phyloP scores from a whole-genome alignment of 495 filamentous ascomycete species.

The Aspergillus cavernicola region DNA sequence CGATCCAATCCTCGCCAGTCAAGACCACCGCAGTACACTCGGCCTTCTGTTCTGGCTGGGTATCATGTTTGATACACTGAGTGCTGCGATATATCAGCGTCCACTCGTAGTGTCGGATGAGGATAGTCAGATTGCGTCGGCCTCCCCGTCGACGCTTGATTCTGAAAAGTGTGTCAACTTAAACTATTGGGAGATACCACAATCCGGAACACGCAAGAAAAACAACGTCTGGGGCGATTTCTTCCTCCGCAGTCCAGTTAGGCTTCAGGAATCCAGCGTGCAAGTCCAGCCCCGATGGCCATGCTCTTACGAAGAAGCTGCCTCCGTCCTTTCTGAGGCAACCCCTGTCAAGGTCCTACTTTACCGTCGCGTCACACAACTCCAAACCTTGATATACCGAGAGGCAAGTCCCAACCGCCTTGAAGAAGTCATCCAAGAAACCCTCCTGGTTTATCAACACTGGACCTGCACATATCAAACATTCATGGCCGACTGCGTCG shows the following conservation, averaged over 20 bases:
- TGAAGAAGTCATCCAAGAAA: not conserved
- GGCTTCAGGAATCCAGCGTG: not conserved
- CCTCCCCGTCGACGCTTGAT: not conserved
- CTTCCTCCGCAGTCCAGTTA: not conserved
- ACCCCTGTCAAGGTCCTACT: slow-evolving; percentile 3
- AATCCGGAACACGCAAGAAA: not conserved
- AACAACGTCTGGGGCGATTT: not conserved
- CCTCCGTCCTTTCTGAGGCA: not conserved
- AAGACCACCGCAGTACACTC: not conserved
- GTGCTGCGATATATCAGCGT: slow-evolving; percentile 1
- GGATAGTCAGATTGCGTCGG: not conserved
- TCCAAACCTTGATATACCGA: slow-evolving; percentile 1
- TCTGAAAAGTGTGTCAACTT: not conserved
- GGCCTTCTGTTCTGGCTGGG: slow-evolving; percentile 1
- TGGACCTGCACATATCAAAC: not conserved
- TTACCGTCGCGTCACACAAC: slow-evolving; percentile 4
- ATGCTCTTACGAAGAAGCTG: not conserved
- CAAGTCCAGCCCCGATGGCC: not conserved
- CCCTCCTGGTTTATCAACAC: not conserved
- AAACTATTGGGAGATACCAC: not conserved
- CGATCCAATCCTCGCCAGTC: not conserved
- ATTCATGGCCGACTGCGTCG: slow-evolving; percentile 2
- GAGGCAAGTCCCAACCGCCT: not conserved
- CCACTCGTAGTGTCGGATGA: slow-evolving; percentile 2
- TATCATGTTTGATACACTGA: slow-evolving; percentile 2